Evolutionary conservation across 78 protist species (phyloP), one percentile per base, ranked within the genome.

Genomic region (Salpingoeca rosetta): DNA sequence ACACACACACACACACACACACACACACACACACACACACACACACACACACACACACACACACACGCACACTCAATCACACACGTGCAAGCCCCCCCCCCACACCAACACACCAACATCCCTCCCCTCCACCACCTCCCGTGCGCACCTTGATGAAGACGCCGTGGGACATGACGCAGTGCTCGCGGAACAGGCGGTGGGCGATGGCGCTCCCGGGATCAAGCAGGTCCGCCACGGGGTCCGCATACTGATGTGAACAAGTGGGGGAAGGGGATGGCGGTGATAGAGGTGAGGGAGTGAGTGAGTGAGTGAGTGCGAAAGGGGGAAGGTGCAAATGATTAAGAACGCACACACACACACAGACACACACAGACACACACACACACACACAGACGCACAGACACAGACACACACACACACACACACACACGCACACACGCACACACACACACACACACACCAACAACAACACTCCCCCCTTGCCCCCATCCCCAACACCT

Each of bases 191-290:
- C 7, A 95, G 88, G 41, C 98, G 91, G 43, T 36, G 44, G 38
- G 83, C 80, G 17, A 91, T 86, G 3, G 92, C 85, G 1, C 56
- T 44, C 36, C 74, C 24, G 43, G 72, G 82, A 84, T 96, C 98
- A 40, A 96, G 90, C 11, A 85, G 84, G 76, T 94, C 96, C 40
- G 94, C 65, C 38, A 97, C 94, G 37, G 97, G 97, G 85, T 94
- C 91, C 35, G 99, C 99, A 81, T 97, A 97, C 90, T 91, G 44
- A 3, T 1, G 65, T 7, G 31, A 51, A 17, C 65, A 51, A 27
- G 65, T 51, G 12, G 7, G 65, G 65, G 31, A 51, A 7, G 65
- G 65, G 65, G 31, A 51, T 51, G 65, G 31, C 7, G 31, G 65
- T 7, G 65, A 7, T 22, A 22, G 65, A 7, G 12, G 31, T n/a